Conservation (phyloP, 371 early-diverging fungal genomes). For the Mucor saturninus region DNA sequence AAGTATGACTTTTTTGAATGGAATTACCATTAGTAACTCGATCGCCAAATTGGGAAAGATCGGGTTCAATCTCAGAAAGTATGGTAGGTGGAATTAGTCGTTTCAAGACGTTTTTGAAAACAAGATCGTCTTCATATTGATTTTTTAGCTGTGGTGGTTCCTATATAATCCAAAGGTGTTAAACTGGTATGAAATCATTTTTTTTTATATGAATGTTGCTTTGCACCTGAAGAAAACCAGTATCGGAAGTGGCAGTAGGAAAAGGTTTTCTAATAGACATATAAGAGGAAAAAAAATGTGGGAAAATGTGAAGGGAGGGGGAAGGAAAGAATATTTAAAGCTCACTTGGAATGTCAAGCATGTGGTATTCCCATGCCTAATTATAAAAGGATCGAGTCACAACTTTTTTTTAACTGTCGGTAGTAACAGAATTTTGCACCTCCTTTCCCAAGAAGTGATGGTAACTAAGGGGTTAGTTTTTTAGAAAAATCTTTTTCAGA, state of each 20-base stretch:
- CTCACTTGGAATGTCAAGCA: neutral
- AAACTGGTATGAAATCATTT: neutral
- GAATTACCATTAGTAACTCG: conserved; percentile 42
- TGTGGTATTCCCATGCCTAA: too few species aligned
- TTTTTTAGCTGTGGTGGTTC: conserved; percentile 57
- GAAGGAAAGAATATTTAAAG: neutral
- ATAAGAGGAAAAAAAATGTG: neutral
- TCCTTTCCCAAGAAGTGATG: too few species aligned
- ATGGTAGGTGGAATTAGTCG: conserved; percentile 50
- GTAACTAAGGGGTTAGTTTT: too few species aligned
- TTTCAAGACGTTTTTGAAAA: conserved; percentile 54
- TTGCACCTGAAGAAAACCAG: conserved; percentile 42
- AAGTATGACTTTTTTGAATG: neutral
- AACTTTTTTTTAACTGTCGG: too few species aligned
- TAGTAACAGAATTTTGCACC: too few species aligned
- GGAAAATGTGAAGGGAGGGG: neutral
- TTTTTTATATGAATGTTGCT: neutral
- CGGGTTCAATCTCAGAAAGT: conserved; percentile 49
- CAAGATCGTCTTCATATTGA: conserved; percentile 59
- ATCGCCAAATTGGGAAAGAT: conserved; percentile 50
- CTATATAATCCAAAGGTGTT: conserved; percentile 23
- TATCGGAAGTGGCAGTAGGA: conserved; percentile 37
- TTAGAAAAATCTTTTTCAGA: too few species aligned
- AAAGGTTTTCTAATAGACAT: conserved; percentile 15
- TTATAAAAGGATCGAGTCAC: too few species aligned